Evolutionary conservation across 306 rosid species (phyloP).

Genomic region (Pyrus pyrifolia): DNA sequence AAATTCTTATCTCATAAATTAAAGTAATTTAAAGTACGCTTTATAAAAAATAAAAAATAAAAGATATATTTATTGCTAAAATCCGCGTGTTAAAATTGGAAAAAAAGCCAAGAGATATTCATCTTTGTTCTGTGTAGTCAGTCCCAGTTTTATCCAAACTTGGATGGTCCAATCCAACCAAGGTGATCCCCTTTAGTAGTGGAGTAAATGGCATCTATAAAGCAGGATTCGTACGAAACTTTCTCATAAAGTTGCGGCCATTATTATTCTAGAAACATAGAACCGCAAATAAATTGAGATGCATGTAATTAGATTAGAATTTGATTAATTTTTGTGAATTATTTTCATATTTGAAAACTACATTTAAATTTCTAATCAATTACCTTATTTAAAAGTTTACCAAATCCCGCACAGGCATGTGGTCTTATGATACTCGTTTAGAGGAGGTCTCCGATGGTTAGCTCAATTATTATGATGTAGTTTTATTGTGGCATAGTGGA

Average conservation of each 20-base stretch:
- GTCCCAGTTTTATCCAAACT: slow-evolving; percentile 7
- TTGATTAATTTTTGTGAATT: background rate
- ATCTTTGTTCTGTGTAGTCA: background rate
- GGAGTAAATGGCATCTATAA: slow-evolving; percentile 1
- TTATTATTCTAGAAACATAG: background rate
- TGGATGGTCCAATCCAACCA: slow-evolving; percentile 7
- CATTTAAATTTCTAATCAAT: background rate
- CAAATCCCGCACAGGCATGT: too few species aligned
- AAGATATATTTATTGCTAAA: background rate
- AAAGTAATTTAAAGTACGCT: too few species aligned
- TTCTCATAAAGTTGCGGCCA: background rate
- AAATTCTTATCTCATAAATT: too few species aligned
- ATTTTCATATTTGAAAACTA: background rate
- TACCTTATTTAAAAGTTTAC: background rate
- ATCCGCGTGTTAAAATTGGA: background rate
- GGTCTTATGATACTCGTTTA: too few species aligned
- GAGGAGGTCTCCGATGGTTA: too few species aligned
- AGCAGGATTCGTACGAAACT: slow-evolving; percentile 3
- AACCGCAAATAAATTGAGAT: background rate
- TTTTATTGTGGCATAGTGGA: too few species aligned
- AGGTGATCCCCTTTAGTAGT: background rate
- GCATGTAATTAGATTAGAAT: background rate
- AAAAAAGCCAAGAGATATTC: background rate
- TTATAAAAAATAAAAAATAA: too few species aligned
- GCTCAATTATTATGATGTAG: too few species aligned